Percentiles rank a stretch among this genome's conserved stretches.
Evolutionary conservation across 352 stramenopile species (phyloP).

Genomic region (Phytophthora agathidicida): DNA sequence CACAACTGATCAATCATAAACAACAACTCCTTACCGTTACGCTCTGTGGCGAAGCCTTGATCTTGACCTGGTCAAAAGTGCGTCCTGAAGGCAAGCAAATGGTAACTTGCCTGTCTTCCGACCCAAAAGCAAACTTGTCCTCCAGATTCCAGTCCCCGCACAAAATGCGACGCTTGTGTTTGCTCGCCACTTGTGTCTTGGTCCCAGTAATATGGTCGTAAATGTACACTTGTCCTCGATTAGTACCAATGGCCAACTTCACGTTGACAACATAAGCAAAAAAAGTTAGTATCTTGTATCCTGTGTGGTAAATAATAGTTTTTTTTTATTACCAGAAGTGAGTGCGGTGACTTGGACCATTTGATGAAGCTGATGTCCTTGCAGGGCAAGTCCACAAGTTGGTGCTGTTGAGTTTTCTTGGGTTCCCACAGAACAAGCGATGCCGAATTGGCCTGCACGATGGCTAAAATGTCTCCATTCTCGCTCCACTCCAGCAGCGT

Average conservation of each 20-base stretch:
- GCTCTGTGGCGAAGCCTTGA: conserved; percentile 71
- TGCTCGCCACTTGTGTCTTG: conserved; percentile 65
- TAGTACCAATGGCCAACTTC: conserved; percentile 74
- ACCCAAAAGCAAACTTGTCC: conserved; percentile 84
- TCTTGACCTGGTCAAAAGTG: conserved; percentile 81
- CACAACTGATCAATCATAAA: neutral
- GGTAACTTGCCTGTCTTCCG: conserved; percentile 79
- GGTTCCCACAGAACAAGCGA: conserved; percentile 77
- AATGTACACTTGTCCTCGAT: conserved; percentile 77
- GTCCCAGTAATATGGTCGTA: conserved; percentile 67
- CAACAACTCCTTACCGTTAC: conserved; percentile 68
- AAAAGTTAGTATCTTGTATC: neutral
- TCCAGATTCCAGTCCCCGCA: conserved; percentile 84
- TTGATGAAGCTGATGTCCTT: conserved; percentile 82
- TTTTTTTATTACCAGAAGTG: conserved; percentile 43
- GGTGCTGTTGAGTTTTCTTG: conserved; percentile 62
- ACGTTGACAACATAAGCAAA: conserved; percentile 3
- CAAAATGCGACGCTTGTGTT: conserved; percentile 81
- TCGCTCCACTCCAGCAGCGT: conserved; percentile 79
- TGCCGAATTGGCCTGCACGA: conserved; percentile 79
- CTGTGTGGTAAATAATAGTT: neutral
- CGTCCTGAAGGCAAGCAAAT: conserved; percentile 69
- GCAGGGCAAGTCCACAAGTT: conserved; percentile 71
- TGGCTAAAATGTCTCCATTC: conserved; percentile 69
- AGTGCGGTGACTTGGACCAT: conserved; percentile 75